Evolutionary conservation across 2,329 filamentous ascomycete genomes (phyloP), one percentile per base, ranked within the genome.

Genomic region (Aureobasidium leucospermi): DNA sequence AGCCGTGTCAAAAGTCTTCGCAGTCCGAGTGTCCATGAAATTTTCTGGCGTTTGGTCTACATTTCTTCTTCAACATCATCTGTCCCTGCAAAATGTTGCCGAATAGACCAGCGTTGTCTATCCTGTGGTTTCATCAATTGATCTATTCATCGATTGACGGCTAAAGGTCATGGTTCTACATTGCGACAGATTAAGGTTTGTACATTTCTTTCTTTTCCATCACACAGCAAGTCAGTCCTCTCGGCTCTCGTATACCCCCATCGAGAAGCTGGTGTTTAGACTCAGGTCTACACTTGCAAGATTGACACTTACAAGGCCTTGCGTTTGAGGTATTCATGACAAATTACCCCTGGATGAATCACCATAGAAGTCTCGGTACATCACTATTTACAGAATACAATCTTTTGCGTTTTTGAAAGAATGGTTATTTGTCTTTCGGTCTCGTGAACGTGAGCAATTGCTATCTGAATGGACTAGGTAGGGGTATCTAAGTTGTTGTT

Each of bases 161-260:
- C 23, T 23, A 23, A 23, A 23, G 23, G 23, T 23, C 23, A 23
- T 23, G 23, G 23, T 23, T 23, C 34, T 5, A 36, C 13, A 9
- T 2, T 8, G 13, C 8, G 34, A 47, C 11, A 23, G 45, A 47
- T 10, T 1, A 38, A 53, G 52, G 52, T 56, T 45, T 56, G 52
- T 36, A 45, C 7, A 43, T 51, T 39, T 39, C 10, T 41, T 41
- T 31, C 19, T 16, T 38, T 3, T 29, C 8, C 38, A 10, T 3
- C 10, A 2, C 28, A 47, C 34, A 59, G 69, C 69, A 71, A 71
- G 68, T 64, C 67, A 71, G 69, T 71, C 69, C 70, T 72, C 70
- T 65, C 70, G 67, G 69, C 51, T 65, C 59, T 60, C 58, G 56
- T 29, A 60, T 55, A 46, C 38, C 19, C 41, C 60, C 39, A 57